Evolutionary conservation across 352 stramenopile genomes (phyloP).

Genomic region (Pseudoperonospora humuli): DNA sequence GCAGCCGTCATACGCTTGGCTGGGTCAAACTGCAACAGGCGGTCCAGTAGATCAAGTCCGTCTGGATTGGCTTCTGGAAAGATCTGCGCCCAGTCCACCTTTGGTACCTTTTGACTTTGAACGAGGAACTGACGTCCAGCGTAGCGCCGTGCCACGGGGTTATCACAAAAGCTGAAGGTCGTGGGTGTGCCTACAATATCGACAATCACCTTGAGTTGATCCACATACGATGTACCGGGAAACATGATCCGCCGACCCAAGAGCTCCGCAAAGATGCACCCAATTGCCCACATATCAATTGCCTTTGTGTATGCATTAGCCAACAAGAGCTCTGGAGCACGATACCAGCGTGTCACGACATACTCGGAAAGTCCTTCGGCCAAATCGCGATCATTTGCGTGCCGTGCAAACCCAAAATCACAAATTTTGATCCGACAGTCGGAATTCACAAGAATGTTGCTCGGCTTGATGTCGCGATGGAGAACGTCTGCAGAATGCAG

Average conservation of each 20-base stretch:
- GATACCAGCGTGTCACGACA: constrained; percentile 91
- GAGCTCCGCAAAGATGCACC: constrained; percentile 99
- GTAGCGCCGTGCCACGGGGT: constrained; percentile 74
- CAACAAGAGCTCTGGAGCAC: constrained; percentile 75
- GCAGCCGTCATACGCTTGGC: constrained; percentile 75
- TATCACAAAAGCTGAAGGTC: constrained; percentile 84
- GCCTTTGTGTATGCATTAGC: constrained; percentile 80
- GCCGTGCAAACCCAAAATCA: constrained; percentile 83
- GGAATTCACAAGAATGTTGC: constrained; percentile 95
- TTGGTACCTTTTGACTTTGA: constrained; percentile 57
- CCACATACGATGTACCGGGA: constrained; percentile 78
- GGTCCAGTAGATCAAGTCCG: constrained; percentile 79
- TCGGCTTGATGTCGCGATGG: constrained; percentile 95
- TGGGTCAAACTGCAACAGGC: constrained; percentile 84
- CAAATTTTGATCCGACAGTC: constrained; percentile 85
- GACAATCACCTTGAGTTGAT: constrained; percentile 84
- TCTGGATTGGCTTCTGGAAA: constrained; percentile 83
- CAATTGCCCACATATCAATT: constrained; percentile 95
- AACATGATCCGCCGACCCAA: constrained; percentile 85
- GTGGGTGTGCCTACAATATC: constrained; percentile 77
- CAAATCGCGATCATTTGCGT: constrained; percentile 70
- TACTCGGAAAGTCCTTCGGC: constrained; percentile 88
- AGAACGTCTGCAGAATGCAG: constrained; percentile 94
- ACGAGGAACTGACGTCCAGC: constrained; percentile 76
- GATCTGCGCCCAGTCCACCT: constrained; percentile 67